These are phyloP conservation scores for Tulasnella sp. DNA, from an alignment of 768 basidiomycete genomes.

Conservation along the genomic window DNA sequence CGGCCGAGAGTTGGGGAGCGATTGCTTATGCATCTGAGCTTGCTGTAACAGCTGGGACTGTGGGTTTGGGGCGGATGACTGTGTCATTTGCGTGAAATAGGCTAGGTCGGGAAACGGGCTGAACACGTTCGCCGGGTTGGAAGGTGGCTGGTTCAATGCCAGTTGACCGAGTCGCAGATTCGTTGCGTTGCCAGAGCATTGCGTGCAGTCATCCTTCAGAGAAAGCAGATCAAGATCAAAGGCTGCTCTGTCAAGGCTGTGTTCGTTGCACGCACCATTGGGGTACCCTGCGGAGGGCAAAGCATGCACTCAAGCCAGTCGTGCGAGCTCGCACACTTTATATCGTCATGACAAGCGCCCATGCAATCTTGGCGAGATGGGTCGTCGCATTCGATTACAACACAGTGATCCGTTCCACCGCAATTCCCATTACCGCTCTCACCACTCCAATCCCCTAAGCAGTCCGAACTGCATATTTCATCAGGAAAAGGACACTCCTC, in stretches of 20 bases:
- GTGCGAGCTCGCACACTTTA: not conserved
- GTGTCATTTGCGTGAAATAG: not conserved
- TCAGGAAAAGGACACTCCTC: constrained; percentile 25
- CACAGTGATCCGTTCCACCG: constrained; percentile 1
- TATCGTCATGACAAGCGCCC: constrained; percentile 25
- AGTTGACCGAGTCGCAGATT: not conserved
- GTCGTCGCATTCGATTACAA: constrained; percentile 25
- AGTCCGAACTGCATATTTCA: constrained; percentile 25
- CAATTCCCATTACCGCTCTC: not conserved
- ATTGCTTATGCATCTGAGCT: not conserved
- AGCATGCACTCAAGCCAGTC: constrained; percentile 28
- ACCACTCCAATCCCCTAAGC: constrained; percentile 15
- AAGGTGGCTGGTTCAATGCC: not conserved
- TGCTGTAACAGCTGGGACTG: not conserved
- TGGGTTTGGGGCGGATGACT: not conserved
- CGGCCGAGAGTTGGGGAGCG: not conserved
- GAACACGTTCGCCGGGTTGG: constrained; percentile 7
- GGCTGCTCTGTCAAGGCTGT: too few relatives aligned
- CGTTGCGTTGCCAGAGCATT: not conserved
- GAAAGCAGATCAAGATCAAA: not conserved
- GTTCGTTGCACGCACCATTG: constrained; percentile 1
- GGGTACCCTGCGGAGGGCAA: not conserved
- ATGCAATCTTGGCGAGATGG: not conserved
- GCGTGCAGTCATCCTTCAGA: constrained; percentile 11
- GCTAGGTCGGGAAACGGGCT: not conserved